Evolutionary conservation across 306 rosid species (phyloP).

Genomic region (Begonia masoniana): DNA sequence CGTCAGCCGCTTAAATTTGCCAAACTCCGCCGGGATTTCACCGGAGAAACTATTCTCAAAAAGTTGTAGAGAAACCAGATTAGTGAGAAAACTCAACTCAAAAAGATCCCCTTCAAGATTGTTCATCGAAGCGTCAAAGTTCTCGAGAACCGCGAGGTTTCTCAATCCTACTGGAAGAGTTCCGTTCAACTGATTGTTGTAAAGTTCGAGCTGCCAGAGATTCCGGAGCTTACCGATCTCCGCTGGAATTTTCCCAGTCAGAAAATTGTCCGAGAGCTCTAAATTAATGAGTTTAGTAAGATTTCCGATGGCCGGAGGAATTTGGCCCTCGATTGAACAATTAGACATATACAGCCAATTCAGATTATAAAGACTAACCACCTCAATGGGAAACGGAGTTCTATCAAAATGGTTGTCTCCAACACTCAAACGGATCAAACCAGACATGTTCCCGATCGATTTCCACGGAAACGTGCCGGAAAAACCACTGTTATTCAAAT

Average conservation of each 20-base stretch:
- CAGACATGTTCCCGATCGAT: constrained; percentile 34
- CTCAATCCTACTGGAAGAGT: constrained; percentile 44
- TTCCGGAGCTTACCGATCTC: constrained; percentile 60
- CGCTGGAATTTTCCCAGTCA: constrained; percentile 52
- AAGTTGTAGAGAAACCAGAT: constrained; percentile 45
- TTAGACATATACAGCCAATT: constrained; percentile 51
- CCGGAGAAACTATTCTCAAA: constrained; percentile 45
- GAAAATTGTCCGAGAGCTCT: constrained; percentile 40
- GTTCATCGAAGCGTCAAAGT: constrained; percentile 56
- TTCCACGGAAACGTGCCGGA: constrained; percentile 76
- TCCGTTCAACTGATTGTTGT: constrained; percentile 42
- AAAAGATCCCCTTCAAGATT: constrained; percentile 46
- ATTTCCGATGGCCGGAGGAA: constrained; percentile 58
- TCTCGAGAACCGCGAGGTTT: constrained; percentile 33
- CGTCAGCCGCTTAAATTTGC: constrained; percentile 46
- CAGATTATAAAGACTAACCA: constrained; percentile 30
- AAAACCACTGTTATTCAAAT: constrained; percentile 43
- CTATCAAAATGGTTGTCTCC: constrained; percentile 60
- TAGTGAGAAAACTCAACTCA: constrained; percentile 30
- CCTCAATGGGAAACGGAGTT: constrained; percentile 36
- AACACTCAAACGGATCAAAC: constrained; percentile 40
- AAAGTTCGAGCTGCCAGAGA: constrained; percentile 64
- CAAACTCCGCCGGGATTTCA: constrained; percentile 49
- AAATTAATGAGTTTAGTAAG: constrained; percentile 42
- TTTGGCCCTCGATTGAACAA: constrained; percentile 45